Evolutionary conservation across 305 asterid species (phyloP).

Genomic region (Lippia alba): DNA sequence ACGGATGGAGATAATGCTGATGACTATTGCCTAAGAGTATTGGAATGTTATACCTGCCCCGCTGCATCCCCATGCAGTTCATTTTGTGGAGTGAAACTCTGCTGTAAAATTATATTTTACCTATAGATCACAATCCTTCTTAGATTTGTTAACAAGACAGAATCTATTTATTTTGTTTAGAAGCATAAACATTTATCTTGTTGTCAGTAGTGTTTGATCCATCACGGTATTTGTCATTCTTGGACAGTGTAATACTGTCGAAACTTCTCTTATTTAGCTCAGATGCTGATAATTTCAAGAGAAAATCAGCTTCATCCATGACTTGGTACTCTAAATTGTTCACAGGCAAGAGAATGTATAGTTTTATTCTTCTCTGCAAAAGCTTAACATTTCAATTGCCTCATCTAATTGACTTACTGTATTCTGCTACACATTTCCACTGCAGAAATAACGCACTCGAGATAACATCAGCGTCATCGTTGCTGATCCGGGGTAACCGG

Average conservation of each 20-base stretch:
- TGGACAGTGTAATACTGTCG: background rate
- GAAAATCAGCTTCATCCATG: constrained; percentile 4
- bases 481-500: constrained; percentile 72
- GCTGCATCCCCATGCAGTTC: background rate
- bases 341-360: background rate
- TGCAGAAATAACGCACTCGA: constrained; percentile 52
- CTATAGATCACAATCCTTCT: background rate
- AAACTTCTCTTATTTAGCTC: background rate
- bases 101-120: background rate
- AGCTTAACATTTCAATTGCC: background rate
- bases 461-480: constrained; percentile 65
- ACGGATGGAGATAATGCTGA: background rate
- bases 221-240: background rate
- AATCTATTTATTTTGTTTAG: no score
- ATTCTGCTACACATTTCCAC: constrained; percentile 2
- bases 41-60: constrained; percentile 1
- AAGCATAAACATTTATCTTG: background rate
- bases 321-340: background rate
- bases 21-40: constrained; percentile 8
- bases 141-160: constrained; percentile 3
- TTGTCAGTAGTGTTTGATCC: background rate
- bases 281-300: background rate
- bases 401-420: constrained; percentile 37
- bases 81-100: constrained; percentile 9
- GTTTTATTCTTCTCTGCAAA: background rate